These are phyloP conservation scores for Pseudozyma sp. DNA, from an alignment of 1,284 basidiomycete genomes.

Conservation along the genomic window DNA sequence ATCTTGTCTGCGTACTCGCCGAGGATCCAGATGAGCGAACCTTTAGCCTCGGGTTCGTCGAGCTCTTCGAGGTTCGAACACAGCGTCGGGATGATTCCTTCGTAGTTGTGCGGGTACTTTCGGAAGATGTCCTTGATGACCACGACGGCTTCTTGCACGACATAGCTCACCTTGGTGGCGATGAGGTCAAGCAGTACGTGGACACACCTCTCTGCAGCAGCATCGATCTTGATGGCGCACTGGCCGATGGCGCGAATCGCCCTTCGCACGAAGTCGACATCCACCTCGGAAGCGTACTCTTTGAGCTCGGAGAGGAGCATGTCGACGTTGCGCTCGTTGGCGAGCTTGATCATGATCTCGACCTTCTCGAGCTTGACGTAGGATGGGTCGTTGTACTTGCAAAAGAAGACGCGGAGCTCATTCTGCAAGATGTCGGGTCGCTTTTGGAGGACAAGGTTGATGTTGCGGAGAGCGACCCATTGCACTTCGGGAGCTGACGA, in stretches of 20 bases:
- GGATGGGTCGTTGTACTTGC: constrained; percentile 98
- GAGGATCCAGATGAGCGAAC: constrained; percentile 97
- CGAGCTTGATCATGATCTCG: constrained; percentile 97
- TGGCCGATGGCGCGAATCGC: constrained; percentile 95
- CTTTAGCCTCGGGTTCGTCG: constrained; percentile 97
- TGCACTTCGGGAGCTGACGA: constrained; percentile 79
- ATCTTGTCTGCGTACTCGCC: constrained; percentile 98
- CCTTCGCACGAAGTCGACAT: constrained; percentile 96
- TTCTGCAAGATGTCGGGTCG: constrained; percentile 87
- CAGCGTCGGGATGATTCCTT: constrained; percentile 92
- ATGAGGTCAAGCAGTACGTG: constrained; percentile 92
- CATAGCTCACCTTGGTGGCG: constrained; percentile 90
- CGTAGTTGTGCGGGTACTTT: constrained; percentile 96
- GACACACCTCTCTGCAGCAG: constrained; percentile 92
- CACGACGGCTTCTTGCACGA: constrained; percentile 97
- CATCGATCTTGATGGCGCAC: constrained; percentile 93
- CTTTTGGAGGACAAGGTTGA: constrained; percentile 94
- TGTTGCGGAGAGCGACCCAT: constrained; percentile 96
- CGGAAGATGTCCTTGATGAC: constrained; percentile 99
- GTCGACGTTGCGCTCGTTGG: constrained; percentile 90
- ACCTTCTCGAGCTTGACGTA: constrained; percentile 99
- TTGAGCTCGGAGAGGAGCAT: constrained; percentile 93
- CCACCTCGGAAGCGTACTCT: constrained; percentile 97
- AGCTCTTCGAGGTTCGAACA: constrained; percentile 95
- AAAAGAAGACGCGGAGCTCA: constrained; percentile 99